A percentile compares a stretch with the other conserved stretches of the same genome.
phyloP scores from a whole-genome alignment of 352 stramenopile species.

The Phytophthora melonis region DNA sequence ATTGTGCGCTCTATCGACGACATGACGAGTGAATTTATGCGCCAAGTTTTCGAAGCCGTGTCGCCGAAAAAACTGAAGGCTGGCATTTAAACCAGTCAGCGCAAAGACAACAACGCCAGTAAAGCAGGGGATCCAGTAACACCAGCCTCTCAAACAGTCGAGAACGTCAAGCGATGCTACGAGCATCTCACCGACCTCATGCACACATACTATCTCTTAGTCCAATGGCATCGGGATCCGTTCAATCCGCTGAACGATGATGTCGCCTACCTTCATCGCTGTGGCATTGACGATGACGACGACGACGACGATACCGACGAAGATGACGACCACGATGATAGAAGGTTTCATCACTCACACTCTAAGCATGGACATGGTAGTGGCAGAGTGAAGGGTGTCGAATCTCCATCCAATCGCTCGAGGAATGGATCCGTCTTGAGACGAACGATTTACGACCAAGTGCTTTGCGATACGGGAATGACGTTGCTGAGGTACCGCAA shows the following conservation, averaged over 20 bases:
- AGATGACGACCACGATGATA: slow-evolving; percentile 52
- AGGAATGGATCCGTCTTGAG: slow-evolving; percentile 42
- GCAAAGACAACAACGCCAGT: slow-evolving; percentile 30
- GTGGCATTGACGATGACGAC: slow-evolving; percentile 81
- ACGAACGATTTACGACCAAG: slow-evolving; percentile 64
- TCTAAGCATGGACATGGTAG: slow-evolving; percentile 22
- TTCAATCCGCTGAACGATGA: slow-evolving; percentile 86
- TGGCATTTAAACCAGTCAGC: slow-evolving; percentile 1
- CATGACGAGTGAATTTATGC: slow-evolving; percentile 61
- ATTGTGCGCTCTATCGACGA: slow-evolving; percentile 84
- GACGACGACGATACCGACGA: slow-evolving; percentile 78
- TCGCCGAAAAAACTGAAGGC: slow-evolving; percentile 55
- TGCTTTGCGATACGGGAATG: slow-evolving; percentile 84
- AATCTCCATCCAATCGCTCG: slow-evolving; percentile 40
- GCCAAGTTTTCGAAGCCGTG: slow-evolving; percentile 48
- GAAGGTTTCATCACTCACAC: slow-evolving; percentile 37
- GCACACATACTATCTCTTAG: slow-evolving; percentile 90
- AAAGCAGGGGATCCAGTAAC: slow-evolving; percentile 32
- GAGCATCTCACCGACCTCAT: slow-evolving; percentile 84
- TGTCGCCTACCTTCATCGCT: slow-evolving; percentile 78
- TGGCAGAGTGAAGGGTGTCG: slow-evolving; percentile 18
- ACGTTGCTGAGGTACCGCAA: slow-evolving; percentile 81
- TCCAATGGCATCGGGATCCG: slow-evolving; percentile 90
- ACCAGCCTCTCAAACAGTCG: slow-evolving; percentile 52
- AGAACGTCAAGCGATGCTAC: slow-evolving; percentile 70